Base-by-base conservation (phyloP, 768 basidiomycete genomes). In the Lactarius sp. region DNA sequence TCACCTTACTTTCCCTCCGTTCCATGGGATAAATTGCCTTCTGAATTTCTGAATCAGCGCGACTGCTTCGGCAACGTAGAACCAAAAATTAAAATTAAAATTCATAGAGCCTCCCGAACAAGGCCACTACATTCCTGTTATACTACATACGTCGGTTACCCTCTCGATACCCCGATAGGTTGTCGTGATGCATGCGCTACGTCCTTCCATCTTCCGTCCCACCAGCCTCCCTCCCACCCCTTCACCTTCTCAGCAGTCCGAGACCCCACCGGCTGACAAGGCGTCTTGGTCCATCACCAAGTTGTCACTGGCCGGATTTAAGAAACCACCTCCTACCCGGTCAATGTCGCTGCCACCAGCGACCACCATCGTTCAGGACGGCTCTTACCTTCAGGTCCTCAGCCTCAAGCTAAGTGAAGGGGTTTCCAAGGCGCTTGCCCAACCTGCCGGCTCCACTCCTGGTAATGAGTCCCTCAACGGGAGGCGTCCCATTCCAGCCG, bases 381-480 rank as follows among this genome's bases (percentile, higher is more conserved):
- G 87, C 60, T 88, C 88, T 13, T 92, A 91, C 74, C 78, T 92
- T 58, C 87, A 91, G 71, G 82, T 85, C 62, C 81, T 92, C 51
- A 80, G 85, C 68, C 77, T 91, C 60, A 90, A 87, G 71, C 77
- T 93, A 51, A 90, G 86, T 70, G 91, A 93, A 73, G 89, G 87
- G 0, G 88, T 90, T 14, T 87, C 88, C 59, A 89, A 83, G 74
- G 86, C 89, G 3, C 77, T 92, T 55, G 78, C 81, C 22, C 86
- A 86, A 67, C 87, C 89, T 14, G 70, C 78, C 2, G 84, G 85
- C 33, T 78, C 85, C 22, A 79, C 80, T 18, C 68, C 74, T 52
- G 73, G 78, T 12, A 74, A 73, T 60, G 89, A 90, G 64, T 73
- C 79, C 46, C 72, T 89, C n/a, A 75, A 76, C 50, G 89, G 90